Evolutionary conservation across 495 filamentous ascomycete genomes (phyloP).

Genomic region (Polyplosphaeria fusca): DNA sequence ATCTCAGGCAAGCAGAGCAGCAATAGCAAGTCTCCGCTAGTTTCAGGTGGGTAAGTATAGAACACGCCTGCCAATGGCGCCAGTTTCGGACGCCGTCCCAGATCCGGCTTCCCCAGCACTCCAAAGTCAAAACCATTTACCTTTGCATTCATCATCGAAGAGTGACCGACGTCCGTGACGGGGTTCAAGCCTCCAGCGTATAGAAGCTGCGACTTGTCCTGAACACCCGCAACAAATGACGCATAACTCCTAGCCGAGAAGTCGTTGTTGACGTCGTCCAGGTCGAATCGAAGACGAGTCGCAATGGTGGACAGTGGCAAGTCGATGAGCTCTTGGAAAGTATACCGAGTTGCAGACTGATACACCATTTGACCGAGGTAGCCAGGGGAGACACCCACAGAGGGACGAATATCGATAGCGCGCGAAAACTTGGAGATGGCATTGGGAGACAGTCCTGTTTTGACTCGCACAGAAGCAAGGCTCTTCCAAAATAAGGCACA

Average conservation of each 20-base stretch:
- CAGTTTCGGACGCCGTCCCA: too few relatives aligned
- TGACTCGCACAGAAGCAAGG: slow-evolving; percentile 26
- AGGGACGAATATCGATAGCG: too few relatives aligned
- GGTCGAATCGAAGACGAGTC: slow-evolving; percentile 33
- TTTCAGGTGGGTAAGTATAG: too few relatives aligned
- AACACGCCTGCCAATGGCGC: too few relatives aligned
- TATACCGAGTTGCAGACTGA: slow-evolving; percentile 32
- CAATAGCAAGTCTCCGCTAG: too few relatives aligned
- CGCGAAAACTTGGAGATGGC: too few relatives aligned
- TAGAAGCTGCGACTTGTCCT: slow-evolving; percentile 42
- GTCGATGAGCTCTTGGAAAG: slow-evolving; percentile 23
- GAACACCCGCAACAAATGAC: slow-evolving; percentile 40
- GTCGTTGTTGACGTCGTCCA: slow-evolving; percentile 36
- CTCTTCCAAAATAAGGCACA: slow-evolving; percentile 42
- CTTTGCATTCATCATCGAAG: slow-evolving; percentile 5
- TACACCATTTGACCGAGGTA: slow-evolving; percentile 46
- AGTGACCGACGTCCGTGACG: neutral
- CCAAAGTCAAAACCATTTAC: too few relatives aligned
- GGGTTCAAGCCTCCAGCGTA: slow-evolving; percentile 30
- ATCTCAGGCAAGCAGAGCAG: too few relatives aligned
- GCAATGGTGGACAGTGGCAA: slow-evolving; percentile 36
- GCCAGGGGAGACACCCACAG: slow-evolving; percentile 35
- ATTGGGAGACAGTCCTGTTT: too few relatives aligned
- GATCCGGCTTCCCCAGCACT: too few relatives aligned
- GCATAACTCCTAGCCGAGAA: slow-evolving; percentile 44